phyloP scores from a whole-genome alignment of 768 basidiomycete species.

The Mycena leptocephala region DNA sequence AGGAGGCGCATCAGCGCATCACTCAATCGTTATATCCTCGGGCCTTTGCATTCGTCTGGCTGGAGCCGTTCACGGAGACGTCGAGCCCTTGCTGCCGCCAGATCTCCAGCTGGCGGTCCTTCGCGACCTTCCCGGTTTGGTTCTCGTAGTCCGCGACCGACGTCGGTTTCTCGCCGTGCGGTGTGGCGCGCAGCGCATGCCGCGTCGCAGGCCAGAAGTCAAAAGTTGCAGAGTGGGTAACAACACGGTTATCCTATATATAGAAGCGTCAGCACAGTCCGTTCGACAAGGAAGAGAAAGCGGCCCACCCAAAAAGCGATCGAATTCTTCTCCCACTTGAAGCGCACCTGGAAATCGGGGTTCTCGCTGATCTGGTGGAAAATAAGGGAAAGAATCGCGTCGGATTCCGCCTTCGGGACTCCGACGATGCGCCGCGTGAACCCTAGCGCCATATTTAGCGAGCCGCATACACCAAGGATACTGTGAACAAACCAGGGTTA shows the following conservation, averaged over 20 bases:
- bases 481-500: constrained; percentile 72
- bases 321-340: constrained; percentile 84
- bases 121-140: constrained; percentile 76
- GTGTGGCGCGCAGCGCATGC: constrained; percentile 87
- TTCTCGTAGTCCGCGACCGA: constrained; percentile 82
- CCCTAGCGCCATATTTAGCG: constrained; percentile 54
- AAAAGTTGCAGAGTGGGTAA: constrained; percentile 86
- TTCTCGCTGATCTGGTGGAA: constrained; percentile 81
- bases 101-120: constrained; percentile 81
- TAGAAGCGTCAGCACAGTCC: background rate
- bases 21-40: constrained; percentile 76
- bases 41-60: constrained; percentile 53
- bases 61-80: constrained; percentile 49
- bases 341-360: constrained; percentile 83
- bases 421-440: constrained; percentile 88
- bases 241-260: constrained; percentile 51
- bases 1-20: background rate
- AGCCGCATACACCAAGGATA: background rate
- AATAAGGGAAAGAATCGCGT: constrained; percentile 78
- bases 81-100: constrained; percentile 79
- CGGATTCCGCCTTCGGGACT: constrained; percentile 88
- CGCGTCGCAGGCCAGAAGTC: constrained; percentile 87
- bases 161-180: constrained; percentile 85
- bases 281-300: background rate
- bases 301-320: constrained; percentile 82